Base-by-base conservation (phyloP, 352 stramenopile genomes). In the Pythium apleroticum region DNA sequence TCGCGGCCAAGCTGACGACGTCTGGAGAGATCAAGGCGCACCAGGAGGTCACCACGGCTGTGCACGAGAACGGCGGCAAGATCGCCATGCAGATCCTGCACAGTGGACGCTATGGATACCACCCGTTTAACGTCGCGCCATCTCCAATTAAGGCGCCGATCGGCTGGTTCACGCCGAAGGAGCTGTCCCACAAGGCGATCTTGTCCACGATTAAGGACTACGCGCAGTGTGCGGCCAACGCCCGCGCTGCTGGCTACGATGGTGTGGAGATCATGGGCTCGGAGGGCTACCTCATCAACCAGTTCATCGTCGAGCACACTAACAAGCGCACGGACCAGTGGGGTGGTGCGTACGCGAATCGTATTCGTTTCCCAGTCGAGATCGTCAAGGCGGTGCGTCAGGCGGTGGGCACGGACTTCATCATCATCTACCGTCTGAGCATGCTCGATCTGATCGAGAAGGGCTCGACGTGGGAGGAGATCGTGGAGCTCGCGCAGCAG, bases 261-360 rank as follows among this genome's bases (percentile, higher is more conserved):
- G 97, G 97, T 22, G 96, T 99, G 1, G 97, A 99, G 82, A 94
- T 99, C 61, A 99, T 99, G 96, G 97, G 95, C 2, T 97, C 82
- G n/a, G 96, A 99, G 78, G 97, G 97, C 12, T 99, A 99, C 65
- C 66, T 99, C 8, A 97, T 99, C 71, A 98, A 98, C 76, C 92
- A 99, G 86, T 99, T 99, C 69, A 88, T 99, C 57, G 90, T 96
- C 2, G 78, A 90, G 43, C 80, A 93, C 65, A 99, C 96, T 4
- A 99, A 99, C 79, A 87, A 94, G 25, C 86, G 96, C 45, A 96
- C 77, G 43, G 97, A 99, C 74, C 73, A 98, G 66, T 99, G 95
- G 78, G 97, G 97, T 12, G 96, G 96, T 7, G 64, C 73, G 28
- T 98, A 98, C 77, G 84, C 80, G 53, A 99, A 99, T 76, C 90